Conservation (phyloP, 257 asterid species). For the Henckelia pumila region DNA sequence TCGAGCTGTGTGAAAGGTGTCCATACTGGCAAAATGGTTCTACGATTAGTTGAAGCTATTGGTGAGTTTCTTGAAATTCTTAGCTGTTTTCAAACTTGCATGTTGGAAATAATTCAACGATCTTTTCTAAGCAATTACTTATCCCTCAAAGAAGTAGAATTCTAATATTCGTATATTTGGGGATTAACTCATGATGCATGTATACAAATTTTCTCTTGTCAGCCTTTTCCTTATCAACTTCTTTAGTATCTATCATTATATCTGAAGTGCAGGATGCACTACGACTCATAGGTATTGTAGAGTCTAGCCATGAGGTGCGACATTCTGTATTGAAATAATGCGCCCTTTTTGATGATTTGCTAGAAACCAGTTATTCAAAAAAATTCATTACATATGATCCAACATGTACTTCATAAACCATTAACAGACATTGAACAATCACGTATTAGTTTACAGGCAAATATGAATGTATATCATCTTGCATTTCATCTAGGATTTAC, state of each 20-base stretch:
- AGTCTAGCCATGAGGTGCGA: too few relatives aligned
- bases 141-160: not conserved
- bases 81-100: not conserved
- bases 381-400: not conserved
- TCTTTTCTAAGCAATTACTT: not conserved
- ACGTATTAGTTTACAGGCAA: not conserved
- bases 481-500: not conserved
- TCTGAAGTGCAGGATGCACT: not conserved
- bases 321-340: too few relatives aligned
- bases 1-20: slow-evolving; percentile 73
- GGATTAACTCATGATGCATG: not conserved
- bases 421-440: not conserved
- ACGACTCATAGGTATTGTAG: not conserved
- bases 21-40: slow-evolving; percentile 90
- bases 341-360: not conserved
- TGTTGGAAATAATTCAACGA: not conserved
- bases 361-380: too few relatives aligned
- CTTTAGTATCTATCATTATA: not conserved
- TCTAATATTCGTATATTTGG: not conserved
- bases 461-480: not conserved
- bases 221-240: not conserved
- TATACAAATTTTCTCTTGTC: not conserved
- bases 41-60: slow-evolving; percentile 85
- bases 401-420: not conserved
- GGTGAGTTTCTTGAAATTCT: slow-evolving; percentile 50